phyloP scores from a whole-genome alignment of 768 basidiomycete species.

The Lentinula boryana region DNA sequence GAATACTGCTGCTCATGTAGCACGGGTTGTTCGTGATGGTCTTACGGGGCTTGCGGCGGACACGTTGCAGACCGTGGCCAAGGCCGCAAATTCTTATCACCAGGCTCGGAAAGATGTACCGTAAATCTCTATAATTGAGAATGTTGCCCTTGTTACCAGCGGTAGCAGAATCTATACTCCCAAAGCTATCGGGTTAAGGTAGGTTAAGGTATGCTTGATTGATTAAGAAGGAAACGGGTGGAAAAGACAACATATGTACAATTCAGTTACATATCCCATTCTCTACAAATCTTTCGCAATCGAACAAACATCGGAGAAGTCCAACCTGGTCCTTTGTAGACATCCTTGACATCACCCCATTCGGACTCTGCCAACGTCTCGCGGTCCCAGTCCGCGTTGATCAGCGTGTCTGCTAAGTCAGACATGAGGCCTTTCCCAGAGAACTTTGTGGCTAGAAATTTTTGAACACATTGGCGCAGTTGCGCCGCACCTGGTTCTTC shows the following conservation, averaged over 20 bases:
- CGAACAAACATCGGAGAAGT: background rate
- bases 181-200: no score
- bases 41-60: constrained; percentile 21
- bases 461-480: background rate
- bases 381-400: background rate
- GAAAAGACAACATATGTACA: no score
- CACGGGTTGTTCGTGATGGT: constrained; percentile 20
- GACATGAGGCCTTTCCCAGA: background rate
- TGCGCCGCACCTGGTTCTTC: background rate
- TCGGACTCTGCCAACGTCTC: background rate
- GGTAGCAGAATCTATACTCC: no score
- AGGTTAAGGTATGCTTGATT: no score
- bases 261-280: background rate
- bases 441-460: background rate
- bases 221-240: no score
- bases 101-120: background rate
- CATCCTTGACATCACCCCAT: background rate
- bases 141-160: no score
- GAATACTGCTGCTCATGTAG: constrained; percentile 25
- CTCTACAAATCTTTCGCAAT: background rate
- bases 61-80: constrained; percentile 23
- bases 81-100: background rate
- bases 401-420: background rate
- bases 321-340: background rate
- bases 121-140: background rate